A percentile compares a stretch with the other conserved stretches of the same genome.
phyloP scores from a whole-genome alignment of 331 rosid species.

The Quercus phellos region DNA sequence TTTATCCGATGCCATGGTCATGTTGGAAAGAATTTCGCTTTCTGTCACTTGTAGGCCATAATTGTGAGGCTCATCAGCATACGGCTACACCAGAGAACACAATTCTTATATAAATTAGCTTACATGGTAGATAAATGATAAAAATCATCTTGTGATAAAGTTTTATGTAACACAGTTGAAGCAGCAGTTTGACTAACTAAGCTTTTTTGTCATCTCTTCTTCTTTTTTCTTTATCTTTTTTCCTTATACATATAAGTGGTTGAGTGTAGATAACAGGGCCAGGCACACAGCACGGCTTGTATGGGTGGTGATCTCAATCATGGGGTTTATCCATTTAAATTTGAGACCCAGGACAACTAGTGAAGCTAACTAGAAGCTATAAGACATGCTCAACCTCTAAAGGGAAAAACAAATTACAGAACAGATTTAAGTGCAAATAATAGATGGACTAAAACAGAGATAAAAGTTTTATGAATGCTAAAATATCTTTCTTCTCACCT shows the following conservation, averaged over 20 bases:
- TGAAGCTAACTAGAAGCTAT: background rate
- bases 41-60: conserved; percentile 54
- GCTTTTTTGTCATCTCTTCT: no score
- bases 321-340: no score
- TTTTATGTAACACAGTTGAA: background rate
- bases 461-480: conserved; percentile 1
- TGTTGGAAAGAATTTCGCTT: conserved; percentile 51
- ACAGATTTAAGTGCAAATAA: background rate
- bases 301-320: no score
- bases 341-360: background rate
- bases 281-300: no score
- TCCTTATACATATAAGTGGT: no score
- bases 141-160: background rate
- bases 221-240: no score
- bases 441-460: background rate
- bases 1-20: conserved; percentile 62
- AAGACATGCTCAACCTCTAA: background rate
- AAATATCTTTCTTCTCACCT: conserved; percentile 45
- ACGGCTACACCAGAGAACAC: conserved; percentile 48
- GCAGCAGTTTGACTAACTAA: background rate
- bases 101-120: background rate
- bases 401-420: background rate
- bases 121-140: background rate
- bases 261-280: no score
- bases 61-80: conserved; percentile 54